These are phyloP conservation scores for Penicillium coprophilum DNA, from an alignment of 495 filamentous ascomycete species.

Conservation along the genomic window DNA sequence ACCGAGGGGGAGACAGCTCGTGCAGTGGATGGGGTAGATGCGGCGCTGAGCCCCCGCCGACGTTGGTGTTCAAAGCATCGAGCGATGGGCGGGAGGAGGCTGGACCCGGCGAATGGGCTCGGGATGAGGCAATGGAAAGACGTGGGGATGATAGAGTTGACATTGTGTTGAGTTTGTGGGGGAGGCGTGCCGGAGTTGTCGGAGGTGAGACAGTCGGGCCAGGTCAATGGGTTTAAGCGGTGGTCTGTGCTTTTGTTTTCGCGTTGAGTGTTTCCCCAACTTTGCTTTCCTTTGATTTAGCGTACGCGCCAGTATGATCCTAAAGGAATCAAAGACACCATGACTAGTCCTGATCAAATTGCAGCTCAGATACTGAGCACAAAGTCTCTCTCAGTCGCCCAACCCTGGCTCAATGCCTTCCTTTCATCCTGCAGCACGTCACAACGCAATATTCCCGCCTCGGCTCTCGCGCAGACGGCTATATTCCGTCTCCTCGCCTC, in stretches of 20 bases:
- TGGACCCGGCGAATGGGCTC: constrained; percentile 57
- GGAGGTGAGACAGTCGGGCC: constrained; percentile 12
- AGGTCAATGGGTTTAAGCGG: constrained; percentile 29
- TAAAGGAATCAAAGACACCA: constrained; percentile 11
- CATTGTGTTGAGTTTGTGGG: constrained; percentile 49
- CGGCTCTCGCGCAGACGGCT: constrained; percentile 74
- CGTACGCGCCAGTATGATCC: not conserved
- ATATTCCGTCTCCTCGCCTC: constrained; percentile 75
- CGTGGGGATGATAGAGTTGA: constrained; percentile 75
- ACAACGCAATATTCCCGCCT: constrained; percentile 60
- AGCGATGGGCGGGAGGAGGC: constrained; percentile 71
- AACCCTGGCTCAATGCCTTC: constrained; percentile 46
- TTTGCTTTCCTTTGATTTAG: constrained; percentile 7
- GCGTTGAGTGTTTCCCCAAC: constrained; percentile 6
- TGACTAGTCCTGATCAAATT: constrained; percentile 45
- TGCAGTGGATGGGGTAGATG: constrained; percentile 44
- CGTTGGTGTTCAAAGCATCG: constrained; percentile 54
- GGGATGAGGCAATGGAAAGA: constrained; percentile 66
- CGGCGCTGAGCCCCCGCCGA: constrained; percentile 51
- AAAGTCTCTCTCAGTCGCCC: constrained; percentile 45
- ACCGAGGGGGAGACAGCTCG: constrained; percentile 47
- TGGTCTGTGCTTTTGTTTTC: constrained; percentile 31
- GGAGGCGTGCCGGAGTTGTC: constrained; percentile 8
- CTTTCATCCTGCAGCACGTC: constrained; percentile 31
- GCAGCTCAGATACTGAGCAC: constrained; percentile 41